Base-by-base conservation (phyloP, 2,329 filamentous ascomycete genomes). In the Aspergillus unguis region DNA sequence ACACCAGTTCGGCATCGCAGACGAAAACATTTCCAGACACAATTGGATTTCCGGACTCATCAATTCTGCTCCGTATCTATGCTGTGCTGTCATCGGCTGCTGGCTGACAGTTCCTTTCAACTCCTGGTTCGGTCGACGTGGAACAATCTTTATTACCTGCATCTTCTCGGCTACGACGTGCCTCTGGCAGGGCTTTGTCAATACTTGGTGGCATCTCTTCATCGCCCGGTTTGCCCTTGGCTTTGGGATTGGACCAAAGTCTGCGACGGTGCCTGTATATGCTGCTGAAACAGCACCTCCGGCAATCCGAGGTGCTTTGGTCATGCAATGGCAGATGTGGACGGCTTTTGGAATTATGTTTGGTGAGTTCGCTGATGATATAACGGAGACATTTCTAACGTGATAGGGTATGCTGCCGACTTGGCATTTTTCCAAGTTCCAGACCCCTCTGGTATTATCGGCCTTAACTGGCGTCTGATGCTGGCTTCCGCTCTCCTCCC, bases 241-340 rank as follows among this genome's bases (percentile, higher is more conserved):
- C 7, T 82, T 94, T 42, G 88, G 86, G 1, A 90, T 92, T 75
- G 88, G 88, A 28, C 79, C 86, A 11, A 91, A 91, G 65, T 84
- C 84, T 23, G 84, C 85, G 0, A 89, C 86, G 0, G 86, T 90
- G 1, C 88, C 88, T 0, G 85, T 92, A 28, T 92, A 88, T 61
- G 85, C 86, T 0, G 87, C 88, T 2, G 88, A 92, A 68, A 88
- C 83, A 52, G 81, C 85, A 0, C 87, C 87, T 0, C 84, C 86
- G 1, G 69, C 73, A 4, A 85, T 90, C 50, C 82, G 87, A 65
- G 87, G 87, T 58, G 87, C 86, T 6, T 76, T 94, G 17, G 87
- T 92, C 57, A 92, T 92, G 88, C 85, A 85, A 57, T 92, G 88
- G 88, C 86, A 92, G 71, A 77, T 77, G 71, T 80, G 73, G 71